Percentiles rank a stretch among this genome's conserved stretches.
phyloP scores from a whole-genome alignment of 1,284 basidiomycete genomes.

The Cystobasidium sp. region DNA sequence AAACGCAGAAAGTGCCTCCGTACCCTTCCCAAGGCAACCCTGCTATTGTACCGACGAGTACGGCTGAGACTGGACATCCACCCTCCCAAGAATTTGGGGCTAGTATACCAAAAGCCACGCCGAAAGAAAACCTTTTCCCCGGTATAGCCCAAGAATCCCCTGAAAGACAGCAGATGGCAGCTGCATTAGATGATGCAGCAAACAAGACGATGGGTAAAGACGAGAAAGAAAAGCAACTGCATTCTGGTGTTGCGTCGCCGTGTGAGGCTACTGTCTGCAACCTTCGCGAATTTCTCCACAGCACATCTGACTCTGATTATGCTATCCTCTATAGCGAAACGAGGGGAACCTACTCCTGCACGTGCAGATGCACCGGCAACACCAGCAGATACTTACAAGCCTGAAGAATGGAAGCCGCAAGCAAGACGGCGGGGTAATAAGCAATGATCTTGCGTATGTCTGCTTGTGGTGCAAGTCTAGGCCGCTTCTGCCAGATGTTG shows the following conservation, averaged over 20 bases:
- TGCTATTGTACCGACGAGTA: conserved; percentile 31
- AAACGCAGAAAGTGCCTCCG: conserved; percentile 15
- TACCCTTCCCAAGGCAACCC: conserved; percentile 38
- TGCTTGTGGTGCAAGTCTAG: background rate
- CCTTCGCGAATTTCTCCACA: too few relatives aligned
- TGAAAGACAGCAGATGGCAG: conserved; percentile 41
- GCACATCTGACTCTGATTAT: too few relatives aligned
- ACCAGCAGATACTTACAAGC: conserved; percentile 29
- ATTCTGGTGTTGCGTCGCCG: background rate
- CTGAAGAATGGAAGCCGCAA: conserved; percentile 36
- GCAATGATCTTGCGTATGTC: background rate
- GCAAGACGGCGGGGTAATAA: conserved; percentile 21
- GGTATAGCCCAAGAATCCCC: conserved; percentile 40
- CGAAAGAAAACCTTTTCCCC: conserved; percentile 36
- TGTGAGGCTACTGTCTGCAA: background rate
- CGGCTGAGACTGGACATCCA: conserved; percentile 32
- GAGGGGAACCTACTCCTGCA: conserved; percentile 7
- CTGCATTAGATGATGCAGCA: conserved; percentile 28
- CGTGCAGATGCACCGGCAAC: conserved; percentile 26
- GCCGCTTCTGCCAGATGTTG: background rate
- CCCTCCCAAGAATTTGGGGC: conserved; percentile 41
- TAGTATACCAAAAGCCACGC: conserved; percentile 30
- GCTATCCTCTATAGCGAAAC: too few relatives aligned
- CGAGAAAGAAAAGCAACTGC: conserved; percentile 37
- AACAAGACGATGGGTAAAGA: conserved; percentile 35